Base-by-base conservation (phyloP, 2,329 filamentous ascomycete genomes). In the Penicillium sp. region DNA sequence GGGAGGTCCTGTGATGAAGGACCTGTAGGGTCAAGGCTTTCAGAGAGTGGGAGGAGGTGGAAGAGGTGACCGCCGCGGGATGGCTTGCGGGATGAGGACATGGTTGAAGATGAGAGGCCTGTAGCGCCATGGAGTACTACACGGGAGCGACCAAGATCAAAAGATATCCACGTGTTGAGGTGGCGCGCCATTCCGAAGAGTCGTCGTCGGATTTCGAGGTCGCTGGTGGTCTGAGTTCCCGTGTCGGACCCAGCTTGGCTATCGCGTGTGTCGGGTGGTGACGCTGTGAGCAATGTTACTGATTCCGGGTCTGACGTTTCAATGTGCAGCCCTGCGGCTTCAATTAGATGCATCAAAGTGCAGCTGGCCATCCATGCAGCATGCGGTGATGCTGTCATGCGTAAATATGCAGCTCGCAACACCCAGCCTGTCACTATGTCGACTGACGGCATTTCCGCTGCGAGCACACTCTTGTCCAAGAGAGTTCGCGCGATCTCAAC, bases 151-250 rank as follows among this genome's bases (percentile, higher is more conserved):
- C 80, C 80, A 45, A 81, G 75, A 46, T 83, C 80, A 53, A 80
- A 82, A 0, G 78, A 81, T 22, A 77, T 76, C 79, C 80, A 82
- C 11, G 76, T 77, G 55, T 82, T 82, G 7, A 83, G 71, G 54
- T 82, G 79, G 9, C 79, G 76, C 0, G 79, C 75, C 34, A 82
- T 73, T 44, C 77, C 73, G 58, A 79, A 65, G 3, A 80, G 61
- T 1, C 77, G 64, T 11, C 71, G 67, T 10, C 71, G 68, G 8
- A 68, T 64, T 27, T 79, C 76, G 7, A 58, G 60, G 46, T 64
- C 56, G 42, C 51, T 62, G 28, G 50, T 43, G 12, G 18, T 12
- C n/a, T 44, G 42, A 16, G 10, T 22, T 13, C 9, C 19, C 3
- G 42, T 18, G 3, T 29, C 44, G 29, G 11, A 25, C 14, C 30